A percentile compares a stretch with the other conserved stretches of the same genome.
Conservation (phyloP, 768 basidiomycete genomes). For the Tricholoma furcatifolium region DNA sequence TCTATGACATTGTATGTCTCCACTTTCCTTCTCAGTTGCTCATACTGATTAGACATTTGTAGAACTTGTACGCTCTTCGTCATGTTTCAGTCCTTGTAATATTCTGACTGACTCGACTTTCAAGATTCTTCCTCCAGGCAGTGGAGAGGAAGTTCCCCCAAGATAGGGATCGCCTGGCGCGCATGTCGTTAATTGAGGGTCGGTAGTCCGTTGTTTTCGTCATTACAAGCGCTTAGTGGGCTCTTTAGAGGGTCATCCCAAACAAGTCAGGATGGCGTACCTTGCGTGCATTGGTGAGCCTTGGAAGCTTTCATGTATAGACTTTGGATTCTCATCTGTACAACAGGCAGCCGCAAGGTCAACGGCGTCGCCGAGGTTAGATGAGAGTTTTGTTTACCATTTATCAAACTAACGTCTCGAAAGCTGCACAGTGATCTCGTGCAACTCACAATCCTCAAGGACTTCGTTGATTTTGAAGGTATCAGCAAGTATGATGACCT, state of each 20-base stretch:
- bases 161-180: slow-evolving; percentile 72
- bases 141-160: slow-evolving; percentile 91
- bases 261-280: slow-evolving; percentile 89
- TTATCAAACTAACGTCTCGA: not conserved
- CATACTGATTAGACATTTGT: slow-evolving; percentile 1
- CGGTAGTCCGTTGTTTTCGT: not conserved
- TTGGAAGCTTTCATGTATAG: slow-evolving; percentile 11
- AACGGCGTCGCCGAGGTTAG: slow-evolving; percentile 93
- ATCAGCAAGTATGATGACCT: slow-evolving; percentile 62
- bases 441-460: slow-evolving; percentile 77
- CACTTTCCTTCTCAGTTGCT: not conserved
- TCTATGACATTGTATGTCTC: slow-evolving; percentile 77
- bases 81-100: not conserved
- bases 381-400: not conserved
- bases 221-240: not conserved
- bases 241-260: slow-evolving; percentile 74
- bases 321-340: not conserved
- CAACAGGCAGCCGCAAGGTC: slow-evolving; percentile 73
- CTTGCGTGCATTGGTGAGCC: slow-evolving; percentile 76
- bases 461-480: slow-evolving; percentile 93
- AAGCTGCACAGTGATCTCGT: slow-evolving; percentile 84
- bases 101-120: not conserved
- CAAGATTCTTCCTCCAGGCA: slow-evolving; percentile 73
- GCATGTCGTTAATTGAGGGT: slow-evolving; percentile 96
- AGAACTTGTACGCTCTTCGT: slow-evolving; percentile 47